phyloP scores from a whole-genome alignment of 306 rosid species.

The Gleditsia sinensis region DNA sequence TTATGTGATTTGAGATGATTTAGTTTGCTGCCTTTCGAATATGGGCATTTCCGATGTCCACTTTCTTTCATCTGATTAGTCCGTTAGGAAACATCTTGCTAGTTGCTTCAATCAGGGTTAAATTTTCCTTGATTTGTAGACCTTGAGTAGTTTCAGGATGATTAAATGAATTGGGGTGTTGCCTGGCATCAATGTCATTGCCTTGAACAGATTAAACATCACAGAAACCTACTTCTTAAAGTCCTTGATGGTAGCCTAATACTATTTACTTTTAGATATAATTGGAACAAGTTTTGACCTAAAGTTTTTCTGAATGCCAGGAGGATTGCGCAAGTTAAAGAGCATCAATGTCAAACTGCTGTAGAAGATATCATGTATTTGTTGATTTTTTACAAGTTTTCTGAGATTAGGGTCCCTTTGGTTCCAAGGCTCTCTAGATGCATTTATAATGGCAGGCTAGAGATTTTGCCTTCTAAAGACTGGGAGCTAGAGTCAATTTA shows the following conservation, averaged over 20 bases:
- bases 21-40: background rate
- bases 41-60: too few species aligned
- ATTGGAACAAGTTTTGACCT: constrained; percentile 29
- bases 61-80: too few species aligned
- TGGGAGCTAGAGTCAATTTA: constrained; percentile 81
- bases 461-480: constrained; percentile 74
- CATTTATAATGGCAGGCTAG: constrained; percentile 73
- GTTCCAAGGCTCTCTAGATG: constrained; percentile 81
- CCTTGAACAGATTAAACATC: background rate
- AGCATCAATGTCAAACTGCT: constrained; percentile 56
- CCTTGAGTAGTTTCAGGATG: constrained; percentile 3
- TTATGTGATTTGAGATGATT: background rate
- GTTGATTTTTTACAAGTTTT: constrained; percentile 59
- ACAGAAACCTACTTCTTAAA: background rate
- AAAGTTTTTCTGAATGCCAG: constrained; percentile 47
- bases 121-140: background rate
- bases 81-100: background rate
- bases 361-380: constrained; percentile 72
- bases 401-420: constrained; percentile 75
- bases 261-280: background rate
- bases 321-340: constrained; percentile 81
- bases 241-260: constrained; percentile 1
- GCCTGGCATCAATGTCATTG: background rate
- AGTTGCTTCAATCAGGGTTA: background rate
- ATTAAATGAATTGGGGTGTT: background rate